Evolutionary conservation across 768 basidiomycete genomes (phyloP).

Genomic region (Agaricus subrufescens): DNA sequence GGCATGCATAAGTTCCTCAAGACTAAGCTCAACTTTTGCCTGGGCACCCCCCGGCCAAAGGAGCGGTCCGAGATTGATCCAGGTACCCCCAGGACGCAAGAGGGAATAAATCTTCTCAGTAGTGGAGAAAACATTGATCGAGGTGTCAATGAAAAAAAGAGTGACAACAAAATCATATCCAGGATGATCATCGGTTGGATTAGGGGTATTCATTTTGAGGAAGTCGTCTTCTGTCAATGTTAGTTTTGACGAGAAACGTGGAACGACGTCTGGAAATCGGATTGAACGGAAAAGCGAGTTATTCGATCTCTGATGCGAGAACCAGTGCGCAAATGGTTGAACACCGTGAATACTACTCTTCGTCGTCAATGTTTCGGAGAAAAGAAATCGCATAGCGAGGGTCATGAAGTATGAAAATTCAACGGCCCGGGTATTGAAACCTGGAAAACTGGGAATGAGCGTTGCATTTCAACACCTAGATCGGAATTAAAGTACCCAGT

Average conservation of each 20-base stretch:
- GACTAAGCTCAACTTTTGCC: conserved; percentile 51
- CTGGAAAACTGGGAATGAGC: conserved; percentile 17
- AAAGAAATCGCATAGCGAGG: conserved; percentile 52
- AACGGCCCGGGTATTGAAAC: conserved; percentile 55
- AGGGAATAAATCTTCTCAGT: conserved; percentile 53
- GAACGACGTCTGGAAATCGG: conserved; percentile 58
- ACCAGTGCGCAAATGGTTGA: conserved; percentile 63
- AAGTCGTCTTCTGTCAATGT: conserved; percentile 57
- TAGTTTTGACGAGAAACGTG: conserved; percentile 38
- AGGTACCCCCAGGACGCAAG: conserved; percentile 57
- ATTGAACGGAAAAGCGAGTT: conserved; percentile 47
- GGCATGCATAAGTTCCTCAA: conserved; percentile 57
- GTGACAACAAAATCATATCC: conserved; percentile 62
- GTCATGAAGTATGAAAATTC: conserved; percentile 67
- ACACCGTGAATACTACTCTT: conserved; percentile 42
- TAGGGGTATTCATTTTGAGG: conserved; percentile 28
- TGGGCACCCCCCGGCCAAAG: conserved; percentile 56
- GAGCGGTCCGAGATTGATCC: conserved; percentile 71
- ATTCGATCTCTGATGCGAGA: conserved; percentile 58
- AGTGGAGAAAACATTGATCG: conserved; percentile 46
- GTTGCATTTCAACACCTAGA: neutral
- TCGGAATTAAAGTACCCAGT: conserved; percentile 34
- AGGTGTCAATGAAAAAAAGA: conserved; percentile 65
- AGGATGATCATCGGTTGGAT: conserved; percentile 9
- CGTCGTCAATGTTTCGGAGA: conserved; percentile 41